A percentile compares a stretch with the other conserved stretches of the same genome.
These are phyloP conservation scores for Verticillium albo-atrum DNA, from an alignment of 2,329 filamentous ascomycete species.

Conservation along the genomic window DNA sequence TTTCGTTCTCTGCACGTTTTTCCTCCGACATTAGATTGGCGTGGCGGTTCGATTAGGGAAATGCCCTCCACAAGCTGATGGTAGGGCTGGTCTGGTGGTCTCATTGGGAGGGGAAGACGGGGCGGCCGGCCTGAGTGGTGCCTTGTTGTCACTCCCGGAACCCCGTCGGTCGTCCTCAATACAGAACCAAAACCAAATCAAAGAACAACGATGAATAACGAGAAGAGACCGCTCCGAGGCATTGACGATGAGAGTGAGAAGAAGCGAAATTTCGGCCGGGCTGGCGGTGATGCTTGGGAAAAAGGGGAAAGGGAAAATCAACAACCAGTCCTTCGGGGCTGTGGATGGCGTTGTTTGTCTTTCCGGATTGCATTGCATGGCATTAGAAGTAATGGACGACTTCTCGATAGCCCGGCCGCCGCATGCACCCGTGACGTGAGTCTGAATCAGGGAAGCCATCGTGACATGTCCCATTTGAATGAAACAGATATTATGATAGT, in stretches of 20 bases:
- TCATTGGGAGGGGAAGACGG: conserved; percentile 11
- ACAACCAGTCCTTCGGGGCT: background rate
- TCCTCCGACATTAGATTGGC: conserved; percentile 42
- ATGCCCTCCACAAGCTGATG: conserved; percentile 27
- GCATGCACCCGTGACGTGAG: no score
- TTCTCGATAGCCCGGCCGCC: background rate
- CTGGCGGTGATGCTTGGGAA: background rate
- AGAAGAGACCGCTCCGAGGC: background rate
- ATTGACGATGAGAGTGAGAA: background rate
- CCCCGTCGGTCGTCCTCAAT: conserved; percentile 7
- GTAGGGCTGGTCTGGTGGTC: conserved; percentile 32
- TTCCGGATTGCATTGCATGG: background rate
- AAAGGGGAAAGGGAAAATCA: background rate
- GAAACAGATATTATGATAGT: no score
- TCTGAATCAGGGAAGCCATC: no score
- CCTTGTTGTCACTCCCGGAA: background rate
- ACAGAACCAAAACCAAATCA: conserved; percentile 11
- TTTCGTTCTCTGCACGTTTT: conserved; percentile 42
- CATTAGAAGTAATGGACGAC: background rate
- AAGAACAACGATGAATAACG: conserved; percentile 5
- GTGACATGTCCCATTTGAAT: no score
- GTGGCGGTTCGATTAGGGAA: conserved; percentile 46
- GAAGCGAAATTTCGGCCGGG: background rate
- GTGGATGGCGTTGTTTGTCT: background rate
- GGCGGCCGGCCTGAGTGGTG: conserved; percentile 5